Conservation (phyloP, 495 filamentous ascomycete species). For the Talaromyces nanjingensis region DNA sequence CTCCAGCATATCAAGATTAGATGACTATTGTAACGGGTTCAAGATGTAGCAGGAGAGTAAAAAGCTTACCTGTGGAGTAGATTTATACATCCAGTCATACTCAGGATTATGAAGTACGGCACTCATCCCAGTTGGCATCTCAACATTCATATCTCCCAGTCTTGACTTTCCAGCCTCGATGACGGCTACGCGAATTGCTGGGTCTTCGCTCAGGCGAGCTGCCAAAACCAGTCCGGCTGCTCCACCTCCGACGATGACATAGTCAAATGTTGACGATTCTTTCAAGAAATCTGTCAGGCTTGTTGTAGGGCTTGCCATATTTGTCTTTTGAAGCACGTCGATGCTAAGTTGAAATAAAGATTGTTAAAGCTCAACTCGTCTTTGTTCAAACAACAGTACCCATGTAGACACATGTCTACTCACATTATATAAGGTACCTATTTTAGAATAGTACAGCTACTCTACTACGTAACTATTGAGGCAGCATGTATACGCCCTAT, state of each 20-base stretch:
- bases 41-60: not conserved
- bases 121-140: slow-evolving; percentile 18
- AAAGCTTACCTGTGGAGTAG: slow-evolving; percentile 22
- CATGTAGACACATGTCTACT: no score
- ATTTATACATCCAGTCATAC: slow-evolving; percentile 45
- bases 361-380: no score
- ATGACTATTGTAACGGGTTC: no score
- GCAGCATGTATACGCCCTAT: no score
- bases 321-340: not conserved
- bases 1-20: no score
- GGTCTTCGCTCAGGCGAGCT: slow-evolving; percentile 2
- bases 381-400: no score
- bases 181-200: slow-evolving; percentile 32
- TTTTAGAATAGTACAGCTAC: no score
- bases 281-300: not conserved
- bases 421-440: no score
- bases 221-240: slow-evolving; percentile 15
- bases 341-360: not conserved
- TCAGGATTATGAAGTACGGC: slow-evolving; percentile 20
- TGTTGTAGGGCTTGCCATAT: not conserved
- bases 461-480: no score
- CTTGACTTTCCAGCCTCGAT: slow-evolving; percentile 45
- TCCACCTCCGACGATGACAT: slow-evolving; percentile 29
- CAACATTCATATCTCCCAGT: slow-evolving; percentile 23
- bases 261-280: slow-evolving; percentile 20